phyloP scores from a whole-genome alignment of 1,139 yeast genomes.

The Eremothecium coryli region DNA sequence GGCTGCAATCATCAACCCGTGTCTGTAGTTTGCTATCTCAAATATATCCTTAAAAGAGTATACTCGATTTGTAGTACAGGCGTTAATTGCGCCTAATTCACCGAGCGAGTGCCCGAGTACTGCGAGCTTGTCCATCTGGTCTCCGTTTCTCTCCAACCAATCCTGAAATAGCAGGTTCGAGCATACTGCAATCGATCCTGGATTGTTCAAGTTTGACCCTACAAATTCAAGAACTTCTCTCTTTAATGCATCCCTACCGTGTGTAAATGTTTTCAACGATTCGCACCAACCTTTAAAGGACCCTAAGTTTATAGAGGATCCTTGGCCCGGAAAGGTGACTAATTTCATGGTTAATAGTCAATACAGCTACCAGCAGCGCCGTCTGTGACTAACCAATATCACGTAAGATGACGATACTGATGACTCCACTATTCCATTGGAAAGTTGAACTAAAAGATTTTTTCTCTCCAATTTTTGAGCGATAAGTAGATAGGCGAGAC shows the following conservation, averaged over 20 bases:
- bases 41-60: slow-evolving; percentile 31
- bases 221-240: slow-evolving; percentile 20
- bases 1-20: slow-evolving; percentile 27
- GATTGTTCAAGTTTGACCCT: slow-evolving; percentile 22
- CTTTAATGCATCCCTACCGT: slow-evolving; percentile 12
- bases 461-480: too few relatives aligned
- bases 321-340: slow-evolving; percentile 31
- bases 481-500: too few relatives aligned
- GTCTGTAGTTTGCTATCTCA: slow-evolving; percentile 27
- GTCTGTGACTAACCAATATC: too few relatives aligned
- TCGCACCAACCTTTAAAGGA: slow-evolving; percentile 19
- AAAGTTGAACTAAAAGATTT: too few relatives aligned
- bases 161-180: slow-evolving; percentile 24
- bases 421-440: too few relatives aligned
- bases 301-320: slow-evolving; percentile 23
- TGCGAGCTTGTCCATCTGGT: slow-evolving; percentile 7
- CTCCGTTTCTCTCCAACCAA: slow-evolving; percentile 9
- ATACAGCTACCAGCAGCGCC: too few relatives aligned
- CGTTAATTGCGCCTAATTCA: slow-evolving; percentile 38
- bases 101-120: slow-evolving; percentile 52
- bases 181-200: slow-evolving; percentile 28
- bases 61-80: slow-evolving; percentile 36
- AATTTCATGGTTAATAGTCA: slow-evolving; percentile 9
- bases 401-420: too few relatives aligned
- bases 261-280: slow-evolving; percentile 7